Evolutionary conservation across 2,329 filamentous ascomycete genomes (phyloP).

Genomic region (Beauveria caledonica): DNA sequence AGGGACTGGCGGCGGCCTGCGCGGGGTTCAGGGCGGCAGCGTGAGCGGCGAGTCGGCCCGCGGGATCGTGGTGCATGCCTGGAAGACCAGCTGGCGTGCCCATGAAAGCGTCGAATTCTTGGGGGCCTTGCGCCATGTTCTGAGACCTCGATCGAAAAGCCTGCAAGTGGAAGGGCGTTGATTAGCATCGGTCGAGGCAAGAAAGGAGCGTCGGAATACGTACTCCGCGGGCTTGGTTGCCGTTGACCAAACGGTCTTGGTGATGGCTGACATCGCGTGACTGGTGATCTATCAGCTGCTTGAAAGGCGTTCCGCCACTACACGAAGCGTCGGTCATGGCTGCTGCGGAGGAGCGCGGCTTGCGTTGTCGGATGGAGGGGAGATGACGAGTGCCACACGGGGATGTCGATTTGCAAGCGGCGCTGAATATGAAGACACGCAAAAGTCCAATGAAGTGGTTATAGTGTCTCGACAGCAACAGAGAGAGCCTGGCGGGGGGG

Average conservation of each 20-base stretch:
- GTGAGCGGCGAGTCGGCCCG: conserved; percentile 26
- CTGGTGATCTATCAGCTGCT: conserved; percentile 34
- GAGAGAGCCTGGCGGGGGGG: background rate
- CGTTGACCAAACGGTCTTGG: conserved; percentile 30
- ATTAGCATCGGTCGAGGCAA: background rate
- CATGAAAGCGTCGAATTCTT: conserved; percentile 30
- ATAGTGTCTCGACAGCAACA: background rate
- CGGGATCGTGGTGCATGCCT: conserved; percentile 25
- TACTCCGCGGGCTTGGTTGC: conserved; percentile 23
- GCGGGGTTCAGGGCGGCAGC: conserved; percentile 24
- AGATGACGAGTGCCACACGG: background rate
- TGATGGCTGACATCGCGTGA: conserved; percentile 33
- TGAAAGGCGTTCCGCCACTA: conserved; percentile 34
- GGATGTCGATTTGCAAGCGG: background rate
- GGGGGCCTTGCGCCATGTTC: conserved; percentile 19
- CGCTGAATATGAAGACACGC: background rate
- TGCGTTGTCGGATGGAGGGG: background rate
- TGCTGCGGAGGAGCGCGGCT: background rate
- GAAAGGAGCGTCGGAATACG: conserved; percentile 12
- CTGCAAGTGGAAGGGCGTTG: conserved; percentile 19
- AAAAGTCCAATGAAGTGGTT: background rate
- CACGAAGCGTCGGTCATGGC: conserved; percentile 35
- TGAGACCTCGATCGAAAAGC: conserved; percentile 26
- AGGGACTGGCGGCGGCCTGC: conserved; percentile 13
- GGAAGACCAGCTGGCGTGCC: conserved; percentile 21